Percentiles rank a stretch among this genome's conserved stretches.
These are phyloP conservation scores for Cucumis sativus DNA, from an alignment of 306 rosid species.

Conservation along the genomic window Cucumber_9930_V3 NC_026657.2:243501-244000, in stretches of 20 bases:
- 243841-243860: not conserved
- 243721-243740: not conserved
- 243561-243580: not conserved
- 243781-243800: not conserved
- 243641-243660: not conserved
- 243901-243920: not conserved
- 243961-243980: not conserved
- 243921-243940: not conserved
- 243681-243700: not conserved
- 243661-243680: not conserved
- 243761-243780: not conserved
- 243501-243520: slow-evolving; percentile 52
- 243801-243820: not conserved
- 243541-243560: not conserved
- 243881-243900: not conserved
- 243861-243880: not conserved
- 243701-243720: not conserved
- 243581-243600: not conserved
- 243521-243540: not conserved
- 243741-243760: not conserved
- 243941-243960: not conserved
- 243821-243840: not conserved
- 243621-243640: not conserved
- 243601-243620: not conserved
- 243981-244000: not conserved